Evolutionary conservation across 441 rosid genomes (phyloP).

Genomic region (Pelargonium cotyledonis): DNA sequence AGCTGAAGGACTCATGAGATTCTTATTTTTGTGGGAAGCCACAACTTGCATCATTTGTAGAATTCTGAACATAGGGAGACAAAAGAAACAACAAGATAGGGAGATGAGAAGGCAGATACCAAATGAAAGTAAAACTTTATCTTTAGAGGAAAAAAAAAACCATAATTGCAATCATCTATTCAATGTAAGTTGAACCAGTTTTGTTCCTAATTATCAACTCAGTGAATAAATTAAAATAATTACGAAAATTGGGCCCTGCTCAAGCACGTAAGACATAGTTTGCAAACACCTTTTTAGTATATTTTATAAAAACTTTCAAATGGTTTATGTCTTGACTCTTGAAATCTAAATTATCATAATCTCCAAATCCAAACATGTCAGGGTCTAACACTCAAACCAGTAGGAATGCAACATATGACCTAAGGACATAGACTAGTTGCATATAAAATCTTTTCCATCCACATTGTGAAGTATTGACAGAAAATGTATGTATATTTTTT

Average conservation of each 20-base stretch:
- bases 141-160: neutral
- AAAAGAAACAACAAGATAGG: slow-evolving; percentile 11
- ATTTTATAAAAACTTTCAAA: neutral
- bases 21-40: slow-evolving; percentile 66
- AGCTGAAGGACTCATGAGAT: slow-evolving; percentile 93
- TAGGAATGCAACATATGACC: neutral
- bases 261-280: neutral
- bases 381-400: neutral
- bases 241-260: neutral
- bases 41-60: slow-evolving; percentile 86
- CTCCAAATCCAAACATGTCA: neutral
- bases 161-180: neutral
- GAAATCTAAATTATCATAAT: neutral
- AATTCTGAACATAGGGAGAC: slow-evolving; percentile 45
- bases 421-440: no score
- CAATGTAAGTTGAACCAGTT: neutral
- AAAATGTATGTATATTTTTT: no score
- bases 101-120: slow-evolving; percentile 10
- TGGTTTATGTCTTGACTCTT: neutral
- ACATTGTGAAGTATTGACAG: no score
- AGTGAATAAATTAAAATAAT: neutral
- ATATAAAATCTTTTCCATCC: no score
- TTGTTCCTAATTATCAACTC: neutral
- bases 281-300: neutral
- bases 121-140: neutral